These are phyloP conservation scores for Trypanosoma boissoni DNA, from an alignment of 208 protist species.

Conservation along the genomic window DNA sequence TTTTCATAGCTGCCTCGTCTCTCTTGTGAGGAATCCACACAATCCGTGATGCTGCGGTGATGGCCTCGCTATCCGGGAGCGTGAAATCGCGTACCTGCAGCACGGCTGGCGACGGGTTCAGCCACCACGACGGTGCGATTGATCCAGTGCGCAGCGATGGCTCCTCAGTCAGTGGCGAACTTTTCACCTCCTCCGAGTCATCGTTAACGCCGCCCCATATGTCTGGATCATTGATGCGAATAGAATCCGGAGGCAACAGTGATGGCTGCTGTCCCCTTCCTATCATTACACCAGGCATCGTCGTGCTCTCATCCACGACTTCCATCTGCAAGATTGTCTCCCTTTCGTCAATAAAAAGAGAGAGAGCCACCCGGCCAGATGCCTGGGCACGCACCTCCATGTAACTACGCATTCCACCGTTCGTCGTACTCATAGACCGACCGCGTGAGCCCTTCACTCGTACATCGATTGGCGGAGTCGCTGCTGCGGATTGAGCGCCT, in stretches of 20 bases:
- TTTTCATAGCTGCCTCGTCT: conserved; percentile 10
- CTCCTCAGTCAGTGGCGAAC: conserved; percentile 2
- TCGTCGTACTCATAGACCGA: background rate
- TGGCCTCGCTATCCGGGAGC: conserved; percentile 43
- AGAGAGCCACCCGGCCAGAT: conserved; percentile 13
- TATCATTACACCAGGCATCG: conserved; percentile 75
- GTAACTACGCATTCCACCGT: conserved; percentile 9
- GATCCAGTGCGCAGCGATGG: conserved; percentile 18
- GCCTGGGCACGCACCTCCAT: conserved; percentile 14
- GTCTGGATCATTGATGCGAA: conserved; percentile 21
- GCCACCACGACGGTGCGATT: conserved; percentile 49
- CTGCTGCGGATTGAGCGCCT: background rate
- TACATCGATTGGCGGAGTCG: conserved; percentile 13
- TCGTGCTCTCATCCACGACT: conserved; percentile 33
- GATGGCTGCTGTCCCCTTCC: conserved; percentile 45
- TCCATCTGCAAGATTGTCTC: conserved; percentile 49
- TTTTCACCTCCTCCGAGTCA: conserved; percentile 11
- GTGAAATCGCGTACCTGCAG: conserved; percentile 45
- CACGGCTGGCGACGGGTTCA: conserved; percentile 58
- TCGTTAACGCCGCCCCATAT: conserved; percentile 10
- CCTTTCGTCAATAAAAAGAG: conserved; percentile 20
- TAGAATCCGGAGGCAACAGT: conserved; percentile 22
- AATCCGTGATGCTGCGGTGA: conserved; percentile 35
- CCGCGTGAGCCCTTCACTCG: conserved; percentile 15
- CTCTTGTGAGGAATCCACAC: conserved; percentile 29